Percentiles rank a stretch among this genome's conserved stretches.
phyloP scores from a whole-genome alignment of 169 alveolate species.

The Plasmodium ovale region DNA sequence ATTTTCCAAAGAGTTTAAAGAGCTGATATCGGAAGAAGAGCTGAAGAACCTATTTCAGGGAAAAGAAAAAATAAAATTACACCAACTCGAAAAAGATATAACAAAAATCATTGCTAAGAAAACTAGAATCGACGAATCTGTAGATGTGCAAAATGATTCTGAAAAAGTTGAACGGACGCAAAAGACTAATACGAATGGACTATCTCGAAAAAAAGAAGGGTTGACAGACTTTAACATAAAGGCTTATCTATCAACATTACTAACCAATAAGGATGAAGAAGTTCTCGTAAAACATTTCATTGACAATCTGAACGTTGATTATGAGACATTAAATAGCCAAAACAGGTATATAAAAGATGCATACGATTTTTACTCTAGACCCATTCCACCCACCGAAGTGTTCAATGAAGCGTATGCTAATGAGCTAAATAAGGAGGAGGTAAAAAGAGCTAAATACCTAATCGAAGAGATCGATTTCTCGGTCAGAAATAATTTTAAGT shows the following conservation, averaged over 20 bases:
- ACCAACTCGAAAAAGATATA: slow-evolving; percentile 36
- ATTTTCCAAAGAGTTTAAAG: slow-evolving; percentile 57
- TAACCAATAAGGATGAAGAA: slow-evolving; percentile 50
- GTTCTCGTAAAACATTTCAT: slow-evolving; percentile 47
- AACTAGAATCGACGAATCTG: not conserved
- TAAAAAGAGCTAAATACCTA: slow-evolving; percentile 69
- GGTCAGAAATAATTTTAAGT: slow-evolving; percentile 48
- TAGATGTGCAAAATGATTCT: not conserved
- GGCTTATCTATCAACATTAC: slow-evolving; percentile 59
- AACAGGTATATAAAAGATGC: slow-evolving; percentile 59
- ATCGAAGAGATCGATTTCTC: slow-evolving; percentile 73
- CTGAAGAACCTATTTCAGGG: slow-evolving; percentile 33
- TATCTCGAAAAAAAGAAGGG: slow-evolving; percentile 15
- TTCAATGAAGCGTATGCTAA: slow-evolving; percentile 6
- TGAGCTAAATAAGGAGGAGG: slow-evolving; percentile 42
- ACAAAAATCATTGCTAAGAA: slow-evolving; percentile 14
- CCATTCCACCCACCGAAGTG: slow-evolving; percentile 48
- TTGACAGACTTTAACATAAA: slow-evolving; percentile 60
- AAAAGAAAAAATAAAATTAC: slow-evolving; percentile 54
- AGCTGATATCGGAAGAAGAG: slow-evolving; percentile 53
- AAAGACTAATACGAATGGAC: not conserved
- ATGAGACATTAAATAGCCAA: slow-evolving; percentile 27
- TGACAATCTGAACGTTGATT: slow-evolving; percentile 30
- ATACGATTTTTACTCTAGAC: slow-evolving; percentile 64
- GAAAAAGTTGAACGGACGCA: not conserved